Percentiles rank a stretch among this genome's conserved stretches.
phyloP scores from a whole-genome alignment of 2,329 filamentous ascomycete species.

The Pseudopyrenochaeta lycopersici region DNA sequence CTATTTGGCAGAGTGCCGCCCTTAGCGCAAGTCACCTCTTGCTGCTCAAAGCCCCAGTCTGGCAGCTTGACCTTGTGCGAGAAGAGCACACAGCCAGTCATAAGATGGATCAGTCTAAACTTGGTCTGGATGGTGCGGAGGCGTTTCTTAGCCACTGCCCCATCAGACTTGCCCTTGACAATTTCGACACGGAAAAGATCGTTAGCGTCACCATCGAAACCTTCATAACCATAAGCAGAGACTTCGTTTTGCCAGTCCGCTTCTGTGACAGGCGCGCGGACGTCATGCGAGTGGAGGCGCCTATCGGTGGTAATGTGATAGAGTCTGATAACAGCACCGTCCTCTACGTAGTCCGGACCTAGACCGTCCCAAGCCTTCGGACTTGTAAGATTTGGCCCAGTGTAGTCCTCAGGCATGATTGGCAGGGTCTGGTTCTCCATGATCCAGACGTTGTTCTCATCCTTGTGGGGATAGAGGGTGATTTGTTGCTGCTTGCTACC shows the following conservation, averaged over 20 bases:
- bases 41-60: conserved; percentile 97
- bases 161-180: conserved; percentile 85
- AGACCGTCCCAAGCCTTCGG: conserved; percentile 84
- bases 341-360: conserved; percentile 73
- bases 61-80: conserved; percentile 99
- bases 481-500: conserved; percentile 99
- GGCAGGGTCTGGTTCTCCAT: conserved; percentile 92
- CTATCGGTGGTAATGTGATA: conserved; percentile 86
- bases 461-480: conserved; percentile 98
- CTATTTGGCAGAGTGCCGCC: conserved; percentile 94
- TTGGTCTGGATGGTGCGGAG: conserved; percentile 95
- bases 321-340: conserved; percentile 82
- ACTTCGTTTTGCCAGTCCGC: conserved; percentile 90
- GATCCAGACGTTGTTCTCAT: conserved; percentile 95
- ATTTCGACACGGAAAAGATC: conserved; percentile 96
- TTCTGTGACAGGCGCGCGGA: conserved; percentile 65
- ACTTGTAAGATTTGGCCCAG: conserved; percentile 81
- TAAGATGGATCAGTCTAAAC: conserved; percentile 92
- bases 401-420: conserved; percentile 70
- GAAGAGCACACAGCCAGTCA: conserved; percentile 96
- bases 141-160: conserved; percentile 79
- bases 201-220: conserved; percentile 96
- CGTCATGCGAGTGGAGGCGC: conserved; percentile 94
- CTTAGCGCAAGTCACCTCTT: conserved; percentile 97
- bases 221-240: conserved; percentile 96